phyloP scores from a whole-genome alignment of 257 asterid species.

The Paulownia fortunei region DNA sequence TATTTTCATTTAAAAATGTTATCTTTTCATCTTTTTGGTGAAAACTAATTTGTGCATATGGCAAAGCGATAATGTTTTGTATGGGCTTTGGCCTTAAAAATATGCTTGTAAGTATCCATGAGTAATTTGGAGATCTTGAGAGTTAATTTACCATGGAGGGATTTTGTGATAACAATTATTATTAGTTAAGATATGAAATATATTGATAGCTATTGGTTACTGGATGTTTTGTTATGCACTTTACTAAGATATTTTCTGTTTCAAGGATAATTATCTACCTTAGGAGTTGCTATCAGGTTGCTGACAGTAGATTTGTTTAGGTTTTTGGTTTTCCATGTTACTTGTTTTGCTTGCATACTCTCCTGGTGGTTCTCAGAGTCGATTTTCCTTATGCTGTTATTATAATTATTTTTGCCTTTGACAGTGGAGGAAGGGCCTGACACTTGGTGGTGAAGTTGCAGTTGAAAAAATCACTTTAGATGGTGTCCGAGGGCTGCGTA shows the following conservation, averaged over 20 bases:
- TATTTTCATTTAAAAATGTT: background rate
- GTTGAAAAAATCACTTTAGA: slow-evolving; percentile 88
- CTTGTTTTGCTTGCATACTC: slow-evolving; percentile 22
- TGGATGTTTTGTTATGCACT: background rate
- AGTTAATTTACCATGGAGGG: slow-evolving; percentile 13
- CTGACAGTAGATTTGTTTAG: no score
- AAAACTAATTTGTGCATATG: background rate
- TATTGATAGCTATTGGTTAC: slow-evolving; percentile 12
- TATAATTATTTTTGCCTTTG: slow-evolving; percentile 22
- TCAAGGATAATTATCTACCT: background rate
- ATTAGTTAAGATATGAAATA: background rate
- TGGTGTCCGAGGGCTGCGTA: slow-evolving; percentile 92
- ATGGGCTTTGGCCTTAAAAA: background rate
- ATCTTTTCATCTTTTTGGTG: background rate
- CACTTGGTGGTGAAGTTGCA: slow-evolving; percentile 90
- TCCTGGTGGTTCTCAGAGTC: background rate
- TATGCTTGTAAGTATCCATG: background rate
- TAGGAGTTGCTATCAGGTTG: background rate
- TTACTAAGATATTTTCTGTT: background rate
- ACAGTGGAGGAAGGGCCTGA: slow-evolving; percentile 97
- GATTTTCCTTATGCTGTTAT: background rate
- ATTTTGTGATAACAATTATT: slow-evolving; percentile 4
- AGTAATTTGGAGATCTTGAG: background rate
- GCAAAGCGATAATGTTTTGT: background rate
- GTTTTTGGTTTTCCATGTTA: background rate